A percentile compares a stretch with the other conserved stretches of the same genome.
Evolutionary conservation across 345 rosid species (phyloP).

Genomic region (Streptanthus diversifolius): DNA sequence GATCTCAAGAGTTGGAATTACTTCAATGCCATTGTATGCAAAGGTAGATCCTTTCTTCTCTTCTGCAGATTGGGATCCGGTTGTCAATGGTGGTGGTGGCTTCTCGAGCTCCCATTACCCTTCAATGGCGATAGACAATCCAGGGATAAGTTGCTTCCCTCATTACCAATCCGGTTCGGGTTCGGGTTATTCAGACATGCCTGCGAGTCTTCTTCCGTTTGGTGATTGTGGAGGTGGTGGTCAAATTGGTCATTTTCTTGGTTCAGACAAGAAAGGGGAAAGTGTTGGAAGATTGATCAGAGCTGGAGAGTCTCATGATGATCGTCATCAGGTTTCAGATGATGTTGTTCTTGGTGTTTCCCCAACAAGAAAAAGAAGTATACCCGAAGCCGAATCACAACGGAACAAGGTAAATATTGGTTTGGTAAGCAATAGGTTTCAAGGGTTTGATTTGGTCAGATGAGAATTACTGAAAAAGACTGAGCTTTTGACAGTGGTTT

Average conservation of each 20-base stretch:
- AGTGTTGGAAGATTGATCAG: constrained; percentile 41
- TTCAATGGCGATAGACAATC: constrained; percentile 52
- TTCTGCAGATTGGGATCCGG: constrained; percentile 82
- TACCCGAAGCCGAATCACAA: constrained; percentile 45
- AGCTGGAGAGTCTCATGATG: constrained; percentile 41
- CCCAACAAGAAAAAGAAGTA: constrained; percentile 55
- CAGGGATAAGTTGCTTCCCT: constrained; percentile 48
- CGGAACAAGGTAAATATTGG: constrained; percentile 51
- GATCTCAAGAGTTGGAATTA: constrained; percentile 42
- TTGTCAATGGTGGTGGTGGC: constrained; percentile 48
- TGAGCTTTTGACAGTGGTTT: constrained; percentile 11
- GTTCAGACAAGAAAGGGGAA: constrained; percentile 42
- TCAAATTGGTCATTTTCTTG: constrained; percentile 59
- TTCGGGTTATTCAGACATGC: constrained; percentile 49
- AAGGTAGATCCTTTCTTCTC: constrained; percentile 60
- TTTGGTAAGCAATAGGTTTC: constrained; percentile 9
- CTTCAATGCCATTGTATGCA: constrained; percentile 39
- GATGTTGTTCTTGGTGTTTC: constrained; percentile 47
- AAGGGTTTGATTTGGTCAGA: neutral
- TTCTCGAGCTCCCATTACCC: constrained; percentile 49
- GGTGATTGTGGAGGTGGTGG: constrained; percentile 44
- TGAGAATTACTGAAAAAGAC: neutral
- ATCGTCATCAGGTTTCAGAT: constrained; percentile 48
- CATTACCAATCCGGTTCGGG: constrained; percentile 51
- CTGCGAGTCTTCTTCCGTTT: constrained; percentile 51